These are phyloP conservation scores for Aphanomyces stellatus DNA, from an alignment of 352 stramenopile species.

Conservation along the genomic window DNA sequence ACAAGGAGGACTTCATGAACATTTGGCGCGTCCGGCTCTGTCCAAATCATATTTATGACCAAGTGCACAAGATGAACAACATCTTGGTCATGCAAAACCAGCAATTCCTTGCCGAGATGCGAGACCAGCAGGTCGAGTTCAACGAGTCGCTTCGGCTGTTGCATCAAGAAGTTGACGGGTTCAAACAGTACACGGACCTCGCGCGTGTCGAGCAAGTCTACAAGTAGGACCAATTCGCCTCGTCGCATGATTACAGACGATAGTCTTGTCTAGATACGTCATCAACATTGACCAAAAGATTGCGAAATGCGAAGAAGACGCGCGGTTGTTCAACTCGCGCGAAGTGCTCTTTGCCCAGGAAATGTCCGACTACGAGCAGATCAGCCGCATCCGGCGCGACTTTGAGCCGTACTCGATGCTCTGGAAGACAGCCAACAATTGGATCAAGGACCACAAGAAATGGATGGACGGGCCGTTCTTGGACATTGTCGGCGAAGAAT, in stretches of 20 bases:
- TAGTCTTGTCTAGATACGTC: slow-evolving; percentile 30
- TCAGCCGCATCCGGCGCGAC: slow-evolving; percentile 83
- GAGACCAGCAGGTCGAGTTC: slow-evolving; percentile 89
- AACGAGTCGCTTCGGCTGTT: slow-evolving; percentile 71
- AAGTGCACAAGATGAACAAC: slow-evolving; percentile 73
- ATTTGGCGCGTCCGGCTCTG: slow-evolving; percentile 84
- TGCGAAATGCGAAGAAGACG: slow-evolving; percentile 79
- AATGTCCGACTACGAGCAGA: slow-evolving; percentile 87
- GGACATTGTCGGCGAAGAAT: slow-evolving; percentile 86
- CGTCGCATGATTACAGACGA: slow-evolving; percentile 19
- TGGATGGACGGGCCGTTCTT: slow-evolving; percentile 90
- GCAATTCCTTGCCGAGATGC: slow-evolving; percentile 84
- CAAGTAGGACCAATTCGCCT: slow-evolving; percentile 38
- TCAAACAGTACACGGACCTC: slow-evolving; percentile 82
- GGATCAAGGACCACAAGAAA: slow-evolving; percentile 86
- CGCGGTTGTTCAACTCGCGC: slow-evolving; percentile 86
- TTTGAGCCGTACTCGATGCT: slow-evolving; percentile 94
- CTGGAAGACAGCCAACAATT: slow-evolving; percentile 88
- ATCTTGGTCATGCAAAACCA: slow-evolving; percentile 77
- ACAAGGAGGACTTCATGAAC: slow-evolving; percentile 82
- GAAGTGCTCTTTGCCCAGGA: slow-evolving; percentile 83
- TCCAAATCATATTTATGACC: slow-evolving; percentile 82
- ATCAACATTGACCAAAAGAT: slow-evolving; percentile 85
- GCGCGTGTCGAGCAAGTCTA: slow-evolving; percentile 76
- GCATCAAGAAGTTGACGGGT: slow-evolving; percentile 82